phyloP scores from a whole-genome alignment of 805 yeast genomes.

The Tetrapisispora taiwanensis region DNA sequence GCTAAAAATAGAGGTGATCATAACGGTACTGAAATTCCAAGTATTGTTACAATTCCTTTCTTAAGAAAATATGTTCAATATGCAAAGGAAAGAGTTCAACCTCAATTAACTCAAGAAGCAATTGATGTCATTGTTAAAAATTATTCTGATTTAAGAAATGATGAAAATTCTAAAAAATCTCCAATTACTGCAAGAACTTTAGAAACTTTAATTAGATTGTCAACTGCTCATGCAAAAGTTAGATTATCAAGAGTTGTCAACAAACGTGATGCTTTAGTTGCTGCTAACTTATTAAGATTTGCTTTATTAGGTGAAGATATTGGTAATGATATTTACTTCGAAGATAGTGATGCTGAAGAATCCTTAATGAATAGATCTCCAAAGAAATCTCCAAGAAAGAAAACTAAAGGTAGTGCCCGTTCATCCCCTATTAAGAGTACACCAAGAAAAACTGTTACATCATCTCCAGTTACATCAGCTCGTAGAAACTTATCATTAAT shows the following conservation, averaged over 20 bases:
- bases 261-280: constrained; percentile 70
- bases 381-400: constrained; percentile 28
- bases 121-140: constrained; percentile 69
- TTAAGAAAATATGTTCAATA: constrained; percentile 87
- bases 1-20: constrained; percentile 29
- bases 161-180: constrained; percentile 69
- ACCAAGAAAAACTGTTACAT: constrained; percentile 3
- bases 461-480: constrained; percentile 3
- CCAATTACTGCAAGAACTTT: constrained; percentile 98
- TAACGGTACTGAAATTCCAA: constrained; percentile 30
- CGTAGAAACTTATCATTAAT: constrained; percentile 16
- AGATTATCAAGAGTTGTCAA: constrained; percentile 70
- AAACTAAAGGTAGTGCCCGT: constrained; percentile 7
- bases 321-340: constrained; percentile 16
- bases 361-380: constrained; percentile 16
- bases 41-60: constrained; percentile 68
- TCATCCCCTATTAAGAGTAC: constrained; percentile 17
- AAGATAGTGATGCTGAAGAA: constrained; percentile 16
- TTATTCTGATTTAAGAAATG: constrained; percentile 76
- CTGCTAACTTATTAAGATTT: constrained; percentile 73
- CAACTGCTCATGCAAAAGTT: constrained; percentile 97
- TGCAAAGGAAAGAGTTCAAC: constrained; percentile 80
- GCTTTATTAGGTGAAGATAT: constrained; percentile 51
- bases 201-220: constrained; percentile 86
- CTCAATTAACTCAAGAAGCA: constrained; percentile 68